Evolutionary conservation across 176 grass and related monocot species (phyloP).

Genomic region (Cenchrus americanus): DNA sequence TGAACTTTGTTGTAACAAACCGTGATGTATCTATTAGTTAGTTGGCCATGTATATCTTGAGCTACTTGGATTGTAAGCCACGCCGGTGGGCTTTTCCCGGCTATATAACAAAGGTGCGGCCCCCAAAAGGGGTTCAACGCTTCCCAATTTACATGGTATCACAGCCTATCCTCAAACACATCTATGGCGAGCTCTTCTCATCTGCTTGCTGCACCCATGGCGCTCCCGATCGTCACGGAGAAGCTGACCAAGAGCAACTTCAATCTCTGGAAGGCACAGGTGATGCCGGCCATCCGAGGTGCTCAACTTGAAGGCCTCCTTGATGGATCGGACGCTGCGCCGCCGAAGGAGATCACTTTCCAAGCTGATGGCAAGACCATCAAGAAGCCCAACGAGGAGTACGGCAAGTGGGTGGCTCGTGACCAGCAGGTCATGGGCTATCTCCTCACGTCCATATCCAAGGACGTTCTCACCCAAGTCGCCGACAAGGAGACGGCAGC

Average conservation of each 20-base stretch:
- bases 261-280: neutral
- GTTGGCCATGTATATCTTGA: too few species aligned
- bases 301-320: neutral
- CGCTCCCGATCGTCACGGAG: neutral
- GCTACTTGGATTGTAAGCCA: too few species aligned
- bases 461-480: neutral
- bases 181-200: neutral
- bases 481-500: neutral
- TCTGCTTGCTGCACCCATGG: neutral
- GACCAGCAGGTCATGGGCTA: neutral
- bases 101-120: too few species aligned
- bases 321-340: neutral
- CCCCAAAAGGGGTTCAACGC: neutral
- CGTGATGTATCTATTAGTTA: too few species aligned
- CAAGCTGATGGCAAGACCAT: accelerated
- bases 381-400: neutral
- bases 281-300: neutral
- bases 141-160: neutral
- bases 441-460: neutral
- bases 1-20: too few species aligned
- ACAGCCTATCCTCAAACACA: neutral
- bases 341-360: neutral
- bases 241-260: neutral
- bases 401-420: neutral
- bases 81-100: too few species aligned